A percentile compares a stretch with the other conserved stretches of the same genome.
Conservation (phyloP, 306 rosid genomes). For the Acmispon strigosus region DNA sequence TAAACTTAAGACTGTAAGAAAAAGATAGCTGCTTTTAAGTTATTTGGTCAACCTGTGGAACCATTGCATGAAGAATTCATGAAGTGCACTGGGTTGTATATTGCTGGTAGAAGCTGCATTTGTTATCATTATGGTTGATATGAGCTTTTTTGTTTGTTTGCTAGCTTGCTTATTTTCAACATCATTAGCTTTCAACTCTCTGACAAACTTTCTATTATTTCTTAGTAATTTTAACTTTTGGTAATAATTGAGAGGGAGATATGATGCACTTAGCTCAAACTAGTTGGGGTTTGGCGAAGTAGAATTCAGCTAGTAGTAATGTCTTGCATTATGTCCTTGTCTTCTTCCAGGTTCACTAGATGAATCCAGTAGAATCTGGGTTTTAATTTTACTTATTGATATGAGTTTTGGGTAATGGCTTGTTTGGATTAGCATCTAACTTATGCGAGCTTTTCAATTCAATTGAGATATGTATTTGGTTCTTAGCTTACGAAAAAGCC, state of each 20-base stretch:
- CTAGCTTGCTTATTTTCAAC: not conserved
- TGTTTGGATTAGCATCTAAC: no score
- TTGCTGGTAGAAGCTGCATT: slow-evolving; percentile 1
- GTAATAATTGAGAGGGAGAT: not conserved
- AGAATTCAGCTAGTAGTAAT: not conserved
- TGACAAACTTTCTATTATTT: not conserved
- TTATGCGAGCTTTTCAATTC: no score
- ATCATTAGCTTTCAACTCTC: not conserved
- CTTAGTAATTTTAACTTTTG: not conserved
- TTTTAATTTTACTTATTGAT: not conserved
- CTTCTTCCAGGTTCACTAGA: not conserved
- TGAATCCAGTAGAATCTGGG: not conserved
- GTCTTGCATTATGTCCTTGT: not conserved
- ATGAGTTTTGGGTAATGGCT: not conserved
- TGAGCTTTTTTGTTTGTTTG: not conserved
- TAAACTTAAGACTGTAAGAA: not conserved
- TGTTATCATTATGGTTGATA: not conserved
- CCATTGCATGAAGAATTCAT: not conserved
- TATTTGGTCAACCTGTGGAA: not conserved
- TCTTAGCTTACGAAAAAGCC: no score
- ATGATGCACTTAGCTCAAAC: not conserved
- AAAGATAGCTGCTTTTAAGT: not conserved
- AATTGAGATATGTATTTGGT: no score
- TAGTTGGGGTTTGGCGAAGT: not conserved
- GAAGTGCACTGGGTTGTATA: not conserved